Percentiles rank a stretch among this genome's conserved stretches.
These are phyloP conservation scores for Andrographis paniculata DNA, from an alignment of 305 asterid genomes.

Conservation along the genomic window DNA sequence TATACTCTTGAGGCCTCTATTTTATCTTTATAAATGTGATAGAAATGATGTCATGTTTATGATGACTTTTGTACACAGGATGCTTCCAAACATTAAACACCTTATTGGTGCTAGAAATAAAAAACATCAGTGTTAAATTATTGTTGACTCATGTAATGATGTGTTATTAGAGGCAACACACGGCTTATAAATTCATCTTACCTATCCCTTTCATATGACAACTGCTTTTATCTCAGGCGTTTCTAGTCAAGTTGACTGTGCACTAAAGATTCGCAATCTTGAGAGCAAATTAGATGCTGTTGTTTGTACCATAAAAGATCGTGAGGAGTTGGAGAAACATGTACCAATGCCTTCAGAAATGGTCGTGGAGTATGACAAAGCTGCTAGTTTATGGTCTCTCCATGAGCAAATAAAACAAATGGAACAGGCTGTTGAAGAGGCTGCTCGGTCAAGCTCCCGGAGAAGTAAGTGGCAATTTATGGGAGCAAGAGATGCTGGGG, in stretches of 20 bases:
- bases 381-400: constrained; percentile 91
- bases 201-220: constrained; percentile 6
- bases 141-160: too few species aligned
- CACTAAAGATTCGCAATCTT: constrained; percentile 88
- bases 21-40: too few species aligned
- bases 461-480: constrained; percentile 99
- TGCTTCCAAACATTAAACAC: too few species aligned
- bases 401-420: constrained; percentile 94
- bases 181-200: not conserved
- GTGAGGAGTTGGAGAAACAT: constrained; percentile 89
- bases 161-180: too few species aligned
- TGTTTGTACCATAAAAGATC: constrained; percentile 95
- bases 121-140: too few species aligned
- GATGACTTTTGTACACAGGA: too few species aligned
- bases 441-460: constrained; percentile 90
- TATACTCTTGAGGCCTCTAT: not conserved
- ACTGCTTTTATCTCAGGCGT: constrained; percentile 58
- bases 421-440: constrained; percentile 90
- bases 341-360: constrained; percentile 97
- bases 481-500: constrained; percentile 99
- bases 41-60: too few species aligned
- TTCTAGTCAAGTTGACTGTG: constrained; percentile 99
- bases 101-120: too few species aligned
- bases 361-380: constrained; percentile 96
- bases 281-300: constrained; percentile 85